Conservation (phyloP, 495 filamentous ascomycete species). For the Aspergillus diversus region DNA sequence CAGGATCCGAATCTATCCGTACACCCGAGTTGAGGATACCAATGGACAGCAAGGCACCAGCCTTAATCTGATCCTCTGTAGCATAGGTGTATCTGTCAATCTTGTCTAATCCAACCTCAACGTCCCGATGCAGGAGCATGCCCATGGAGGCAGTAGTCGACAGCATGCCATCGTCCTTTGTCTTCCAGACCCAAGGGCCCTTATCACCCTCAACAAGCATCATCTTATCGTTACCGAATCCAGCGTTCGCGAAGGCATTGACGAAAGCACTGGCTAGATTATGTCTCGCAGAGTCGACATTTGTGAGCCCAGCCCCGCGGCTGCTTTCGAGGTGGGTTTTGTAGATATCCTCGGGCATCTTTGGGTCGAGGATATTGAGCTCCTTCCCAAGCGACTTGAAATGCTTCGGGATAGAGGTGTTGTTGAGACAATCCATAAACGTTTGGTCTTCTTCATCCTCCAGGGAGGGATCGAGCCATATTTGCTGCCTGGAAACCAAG, state of each 20-base stretch:
- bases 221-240: slow-evolving; percentile 94
- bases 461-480: slow-evolving; percentile 67
- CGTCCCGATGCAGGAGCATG: slow-evolving; percentile 87
- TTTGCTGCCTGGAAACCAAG: slow-evolving; percentile 87
- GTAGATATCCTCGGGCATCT: slow-evolving; percentile 98
- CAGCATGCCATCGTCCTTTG: slow-evolving; percentile 96
- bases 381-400: slow-evolving; percentile 95
- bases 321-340: slow-evolving; percentile 98
- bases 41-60: slow-evolving; percentile 84
- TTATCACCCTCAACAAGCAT: slow-evolving; percentile 84
- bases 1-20: slow-evolving; percentile 81
- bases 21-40: slow-evolving; percentile 95
- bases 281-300: slow-evolving; percentile 92
- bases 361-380: slow-evolving; percentile 94
- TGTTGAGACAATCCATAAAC: slow-evolving; percentile 80
- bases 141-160: slow-evolving; percentile 93
- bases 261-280: slow-evolving; percentile 96
- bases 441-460: slow-evolving; percentile 71
- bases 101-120: slow-evolving; percentile 84
- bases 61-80: slow-evolving; percentile 81
- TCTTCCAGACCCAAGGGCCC: slow-evolving; percentile 97
- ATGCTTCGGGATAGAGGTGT: slow-evolving; percentile 83
- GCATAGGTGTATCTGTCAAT: slow-evolving; percentile 92
- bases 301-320: slow-evolving; percentile 86
- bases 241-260: slow-evolving; percentile 94